Evolutionary conservation across 805 yeast genomes (phyloP), one percentile per base, ranked within the genome.

Genomic region (Pichia deserticola): DNA sequence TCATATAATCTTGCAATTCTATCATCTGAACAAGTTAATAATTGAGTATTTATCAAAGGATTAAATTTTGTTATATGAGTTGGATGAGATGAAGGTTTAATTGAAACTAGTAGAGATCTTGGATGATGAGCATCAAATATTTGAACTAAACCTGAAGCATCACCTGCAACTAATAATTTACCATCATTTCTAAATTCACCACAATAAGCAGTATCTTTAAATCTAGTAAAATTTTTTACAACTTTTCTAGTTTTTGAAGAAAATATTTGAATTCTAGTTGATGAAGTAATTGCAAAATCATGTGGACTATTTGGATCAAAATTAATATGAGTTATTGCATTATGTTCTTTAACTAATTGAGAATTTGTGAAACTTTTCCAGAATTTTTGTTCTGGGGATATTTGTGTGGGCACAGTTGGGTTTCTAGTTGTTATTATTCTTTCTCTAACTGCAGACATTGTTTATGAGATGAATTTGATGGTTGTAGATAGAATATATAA

Each of bases 221-320:
- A 93, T 55, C 97, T 69, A 4, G 82, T 76, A 57, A 89, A 86
- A 0, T 96, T 89, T 68, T 88, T 88, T 38, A 81, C 74, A 4
- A 90, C 96, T 62, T 89, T 95, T 60, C 97, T 77, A 0, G 98
- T 93, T 65, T 88, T 88, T n/a, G 96, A 84, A 0, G 96, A 86
- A 61, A 92, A 87, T 8, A 93, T 81, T 65, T 93, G 98, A 50
- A 93, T 86, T 62, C 97, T 76, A 0, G 97, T 85, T 20, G 95
- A 83, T 33, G 95, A 82, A 0, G 97, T 86, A 36, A 93, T 87
- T 28, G 97, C 98, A 70, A 92, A 86, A 68, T 93, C 96, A 63
- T 87, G 83, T 5, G 97, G 96, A 13, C 82, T 70, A 37, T 75
- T 76, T 2, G 97, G 97, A 63, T 86, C 89, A 75, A 93, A 93